Evolutionary conservation across 345 rosid genomes (phyloP), one percentile per base, ranked within the genome.

Genomic region (Pugionium cornutum): DNA sequence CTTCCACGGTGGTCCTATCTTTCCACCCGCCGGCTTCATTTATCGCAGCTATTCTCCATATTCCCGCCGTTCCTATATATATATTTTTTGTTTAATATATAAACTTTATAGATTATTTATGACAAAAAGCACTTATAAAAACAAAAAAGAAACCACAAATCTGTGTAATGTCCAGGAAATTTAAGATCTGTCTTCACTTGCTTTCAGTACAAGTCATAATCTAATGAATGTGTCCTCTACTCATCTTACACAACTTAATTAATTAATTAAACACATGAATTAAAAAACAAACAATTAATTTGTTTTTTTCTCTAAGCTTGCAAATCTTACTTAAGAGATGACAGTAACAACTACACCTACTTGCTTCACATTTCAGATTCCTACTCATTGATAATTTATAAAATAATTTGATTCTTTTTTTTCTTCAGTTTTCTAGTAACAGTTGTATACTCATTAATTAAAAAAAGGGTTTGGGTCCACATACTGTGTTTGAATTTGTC

Each of bases 11-110:
- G 63, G 99, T 95, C 53, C 99, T 71, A 71, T 87, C 99, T 69
- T 95, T 95, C 99, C 99, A 95, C 6, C 97, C 99, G 27, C 99
- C 99, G 4, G 99, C 99, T 75, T 95, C 97, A 59, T 91, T 87
- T 50, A 95, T 95, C n/a, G 99, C 96, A 4, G 85, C 97, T 54
- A 95, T 95, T 74, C 99, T 87, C 99, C 99, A 95, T 4, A 95
- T 88, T 29, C 99, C 99, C 41, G 94, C 99, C 10, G 99, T 95
- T 64, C 99, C 99, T 40, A 40, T 18, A 18, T 18, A 34, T 5
- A 34, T 3, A 34, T 34, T 34, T 34, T 34, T 34, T 34, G 4
- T 34, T 34, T 34, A 5, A 34, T 34, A 34, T 34, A 34, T 34
- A 3, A 34, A 34, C 18, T 18, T 18, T 18, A 18, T 18, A 18